A percentile compares a stretch with the other conserved stretches of the same genome.
phyloP scores from a whole-genome alignment of 495 filamentous ascomycete genomes.

The Melanomma pulvis-pyrius region DNA sequence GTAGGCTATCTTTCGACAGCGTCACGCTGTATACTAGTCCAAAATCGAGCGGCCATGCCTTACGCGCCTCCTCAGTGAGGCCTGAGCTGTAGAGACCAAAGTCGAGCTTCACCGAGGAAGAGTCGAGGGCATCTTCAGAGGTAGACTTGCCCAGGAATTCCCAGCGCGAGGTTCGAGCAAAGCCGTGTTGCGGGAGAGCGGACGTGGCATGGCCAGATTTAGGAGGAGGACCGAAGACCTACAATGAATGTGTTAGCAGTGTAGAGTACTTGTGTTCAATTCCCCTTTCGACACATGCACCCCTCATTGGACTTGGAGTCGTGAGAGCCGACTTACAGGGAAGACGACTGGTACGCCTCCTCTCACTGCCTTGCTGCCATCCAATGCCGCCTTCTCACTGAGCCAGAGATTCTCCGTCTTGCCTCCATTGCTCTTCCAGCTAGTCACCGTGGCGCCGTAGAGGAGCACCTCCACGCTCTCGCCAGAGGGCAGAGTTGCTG shows the following conservation, averaged over 20 bases:
- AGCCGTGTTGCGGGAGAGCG: slow-evolving; percentile 88
- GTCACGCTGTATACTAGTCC: slow-evolving; percentile 91
- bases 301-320: neutral
- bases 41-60: slow-evolving; percentile 81
- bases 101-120: slow-evolving; percentile 74
- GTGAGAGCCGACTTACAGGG: slow-evolving; percentile 62
- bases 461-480: slow-evolving; percentile 84
- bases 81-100: slow-evolving; percentile 81
- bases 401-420: slow-evolving; percentile 82
- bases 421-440: slow-evolving; percentile 82
- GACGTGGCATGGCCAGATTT: slow-evolving; percentile 66
- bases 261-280: neutral
- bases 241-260: neutral
- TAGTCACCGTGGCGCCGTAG: slow-evolving; percentile 88
- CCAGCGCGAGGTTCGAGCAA: slow-evolving; percentile 82
- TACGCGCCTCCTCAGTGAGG: slow-evolving; percentile 63
- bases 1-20: slow-evolving; percentile 70
- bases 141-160: slow-evolving; percentile 74
- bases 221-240: slow-evolving; percentile 90
- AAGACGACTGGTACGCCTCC: slow-evolving; percentile 94
- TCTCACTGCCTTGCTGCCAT: slow-evolving; percentile 68
- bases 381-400: slow-evolving; percentile 70
- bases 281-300: too few relatives aligned
- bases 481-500: slow-evolving; percentile 76
- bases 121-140: slow-evolving; percentile 52